A percentile compares a stretch with the other conserved stretches of the same genome.
Conservation (phyloP, 1,284 basidiomycete genomes). For the Ceratobasidium sp. region DNA sequence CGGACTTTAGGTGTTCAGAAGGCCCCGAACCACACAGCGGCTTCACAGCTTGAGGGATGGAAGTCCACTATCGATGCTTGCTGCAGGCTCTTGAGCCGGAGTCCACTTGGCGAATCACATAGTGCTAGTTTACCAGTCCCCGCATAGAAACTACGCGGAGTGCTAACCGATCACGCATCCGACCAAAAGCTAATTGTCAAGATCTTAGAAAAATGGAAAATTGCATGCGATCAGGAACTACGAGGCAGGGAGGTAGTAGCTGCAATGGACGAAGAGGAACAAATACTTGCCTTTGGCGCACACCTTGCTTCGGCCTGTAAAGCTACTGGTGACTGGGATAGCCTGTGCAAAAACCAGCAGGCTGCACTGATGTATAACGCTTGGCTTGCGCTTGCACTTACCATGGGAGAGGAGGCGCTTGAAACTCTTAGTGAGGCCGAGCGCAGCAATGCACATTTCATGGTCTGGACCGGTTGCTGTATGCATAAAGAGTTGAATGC, state of each 20-base stretch:
- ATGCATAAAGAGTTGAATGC: conserved; percentile 59
- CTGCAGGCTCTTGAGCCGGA: background rate
- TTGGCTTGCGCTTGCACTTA: background rate
- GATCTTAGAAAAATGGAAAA: background rate
- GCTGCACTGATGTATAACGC: background rate
- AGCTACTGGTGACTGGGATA: background rate
- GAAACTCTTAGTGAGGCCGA: background rate
- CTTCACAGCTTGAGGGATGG: conserved; percentile 7
- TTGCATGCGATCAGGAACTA: background rate
- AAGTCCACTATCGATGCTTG: background rate
- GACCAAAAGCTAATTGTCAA: conserved; percentile 10
- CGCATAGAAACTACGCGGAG: background rate
- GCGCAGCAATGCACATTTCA: background rate
- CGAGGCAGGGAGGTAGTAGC: background rate
- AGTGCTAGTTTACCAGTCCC: background rate
- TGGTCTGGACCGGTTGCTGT: conserved; percentile 54
- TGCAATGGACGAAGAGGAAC: background rate
- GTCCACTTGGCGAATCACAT: background rate
- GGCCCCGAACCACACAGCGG: conserved; percentile 9
- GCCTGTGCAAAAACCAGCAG: background rate
- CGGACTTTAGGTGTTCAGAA: conserved; percentile 16
- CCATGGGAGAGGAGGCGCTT: background rate
- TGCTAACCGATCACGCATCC: conserved; percentile 25
- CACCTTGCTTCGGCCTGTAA: background rate
- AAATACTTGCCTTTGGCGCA: background rate